These are phyloP conservation scores for Drosera spatulata DNA, from an alignment of 179 eudicot species.

Conservation along the genomic window DNA sequence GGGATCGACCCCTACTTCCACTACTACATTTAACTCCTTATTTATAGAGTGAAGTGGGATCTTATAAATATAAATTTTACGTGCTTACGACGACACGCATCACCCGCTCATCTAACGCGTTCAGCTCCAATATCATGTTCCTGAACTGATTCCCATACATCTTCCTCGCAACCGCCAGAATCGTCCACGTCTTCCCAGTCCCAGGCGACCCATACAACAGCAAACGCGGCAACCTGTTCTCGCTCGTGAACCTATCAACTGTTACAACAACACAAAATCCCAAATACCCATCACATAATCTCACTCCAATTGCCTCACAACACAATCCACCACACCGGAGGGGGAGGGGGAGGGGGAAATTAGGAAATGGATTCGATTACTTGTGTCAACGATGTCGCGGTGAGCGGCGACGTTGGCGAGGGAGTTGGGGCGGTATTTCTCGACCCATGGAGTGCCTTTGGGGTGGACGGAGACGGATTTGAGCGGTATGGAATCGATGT, in stretches of 20 bases:
- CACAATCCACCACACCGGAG: not conserved
- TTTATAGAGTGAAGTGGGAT: too few species aligned
- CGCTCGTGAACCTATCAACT: conserved; percentile 77
- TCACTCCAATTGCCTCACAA: too few species aligned
- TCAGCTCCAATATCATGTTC: conserved; percentile 86
- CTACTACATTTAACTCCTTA: too few species aligned
- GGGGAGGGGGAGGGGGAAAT: not conserved
- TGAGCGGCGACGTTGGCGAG: conserved; percentile 97
- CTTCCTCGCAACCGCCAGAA: conserved; percentile 83
- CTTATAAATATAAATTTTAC: too few species aligned
- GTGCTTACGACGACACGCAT: too few species aligned
- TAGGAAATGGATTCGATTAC: conserved; percentile 37
- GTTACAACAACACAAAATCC: conserved; percentile 13
- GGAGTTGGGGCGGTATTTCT: conserved; percentile 89
- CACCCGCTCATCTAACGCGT: conserved; percentile 97
- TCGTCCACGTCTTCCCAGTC: conserved; percentile 90
- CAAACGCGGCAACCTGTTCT: conserved; percentile 80
- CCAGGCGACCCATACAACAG: conserved; percentile 94
- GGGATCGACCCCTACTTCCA: too few species aligned
- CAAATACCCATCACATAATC: too few species aligned
- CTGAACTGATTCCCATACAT: conserved; percentile 72
- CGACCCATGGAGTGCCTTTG: conserved; percentile 83
- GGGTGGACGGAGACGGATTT: not conserved
- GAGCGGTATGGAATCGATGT: too few species aligned
- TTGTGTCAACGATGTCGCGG: conserved; percentile 59